Conservation (phyloP, 2,329 filamentous ascomycete genomes). For the Lecanicillium sp. region DNA sequence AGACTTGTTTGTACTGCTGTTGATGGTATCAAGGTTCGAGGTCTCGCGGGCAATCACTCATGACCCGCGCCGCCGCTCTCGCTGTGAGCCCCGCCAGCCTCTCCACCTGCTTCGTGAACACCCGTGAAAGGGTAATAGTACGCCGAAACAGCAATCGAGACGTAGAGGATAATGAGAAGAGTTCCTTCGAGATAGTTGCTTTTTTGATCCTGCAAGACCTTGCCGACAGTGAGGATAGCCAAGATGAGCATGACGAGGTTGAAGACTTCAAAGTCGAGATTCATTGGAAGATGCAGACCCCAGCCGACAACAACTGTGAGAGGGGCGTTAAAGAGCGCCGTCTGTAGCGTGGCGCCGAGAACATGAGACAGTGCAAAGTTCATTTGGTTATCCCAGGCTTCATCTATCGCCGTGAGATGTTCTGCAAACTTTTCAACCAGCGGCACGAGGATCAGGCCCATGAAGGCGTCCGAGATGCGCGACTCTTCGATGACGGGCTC, state of each 20-base stretch:
- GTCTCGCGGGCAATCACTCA: background rate
- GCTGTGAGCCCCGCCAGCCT: conserved; percentile 12
- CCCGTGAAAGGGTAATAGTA: conserved; percentile 44
- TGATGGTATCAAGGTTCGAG: too few relatives aligned
- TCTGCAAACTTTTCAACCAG: conserved; percentile 84
- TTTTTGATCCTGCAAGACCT: conserved; percentile 82
- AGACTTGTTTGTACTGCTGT: too few relatives aligned
- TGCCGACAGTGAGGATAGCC: conserved; percentile 78
- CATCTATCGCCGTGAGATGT: conserved; percentile 76
- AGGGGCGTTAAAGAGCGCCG: conserved; percentile 80
- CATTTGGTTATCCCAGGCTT: conserved; percentile 78
- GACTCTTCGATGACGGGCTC: conserved; percentile 45
- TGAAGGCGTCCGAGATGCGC: conserved; percentile 46
- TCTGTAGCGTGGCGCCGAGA: conserved; percentile 82
- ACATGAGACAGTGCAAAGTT: conserved; percentile 83
- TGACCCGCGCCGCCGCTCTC: background rate
- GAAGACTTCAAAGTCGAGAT: conserved; percentile 81
- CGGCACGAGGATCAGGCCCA: conserved; percentile 70
- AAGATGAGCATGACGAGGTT: conserved; percentile 77
- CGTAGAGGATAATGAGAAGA: conserved; percentile 65
- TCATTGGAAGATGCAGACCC: conserved; percentile 60
- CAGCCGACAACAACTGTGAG: conserved; percentile 79
- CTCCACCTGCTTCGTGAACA: conserved; percentile 26
- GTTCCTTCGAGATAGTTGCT: conserved; percentile 86
- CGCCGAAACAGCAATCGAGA: conserved; percentile 54